Evolutionary conservation across 345 rosid genomes (phyloP).

Genomic region (Moringa oleifera): DNA sequence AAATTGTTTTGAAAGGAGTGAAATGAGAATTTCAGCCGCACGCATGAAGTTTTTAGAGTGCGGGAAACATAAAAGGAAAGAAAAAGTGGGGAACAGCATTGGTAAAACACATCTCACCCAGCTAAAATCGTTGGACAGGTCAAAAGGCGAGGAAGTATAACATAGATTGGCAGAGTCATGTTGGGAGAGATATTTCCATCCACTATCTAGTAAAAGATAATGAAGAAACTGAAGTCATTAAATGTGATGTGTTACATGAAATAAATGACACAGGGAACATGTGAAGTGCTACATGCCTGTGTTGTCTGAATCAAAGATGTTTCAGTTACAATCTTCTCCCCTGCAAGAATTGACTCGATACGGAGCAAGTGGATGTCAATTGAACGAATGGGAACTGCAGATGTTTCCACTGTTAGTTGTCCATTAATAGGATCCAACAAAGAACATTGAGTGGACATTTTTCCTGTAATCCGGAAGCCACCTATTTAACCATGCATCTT

Average conservation of each 20-base stretch:
- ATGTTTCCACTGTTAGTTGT: constrained; percentile 70
- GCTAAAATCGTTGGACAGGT: constrained; percentile 84
- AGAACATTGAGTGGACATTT: constrained; percentile 65
- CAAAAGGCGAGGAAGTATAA: constrained; percentile 79
- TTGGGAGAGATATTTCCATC: constrained; percentile 83
- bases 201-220: constrained; percentile 49
- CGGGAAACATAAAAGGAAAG: not conserved
- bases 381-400: constrained; percentile 67
- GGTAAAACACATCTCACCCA: constrained; percentile 42
- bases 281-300: constrained; percentile 40
- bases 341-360: constrained; percentile 68
- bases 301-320: constrained; percentile 89
- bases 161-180: constrained; percentile 66
- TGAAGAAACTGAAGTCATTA: constrained; percentile 5
- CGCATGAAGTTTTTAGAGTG: not conserved
- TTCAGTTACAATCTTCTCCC: constrained; percentile 77
- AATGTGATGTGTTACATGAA: not conserved
- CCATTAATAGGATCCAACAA: constrained; percentile 74
- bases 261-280: not conserved
- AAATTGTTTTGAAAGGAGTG: no score
- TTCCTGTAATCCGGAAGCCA: constrained; percentile 83
- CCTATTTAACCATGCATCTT: constrained; percentile 37
- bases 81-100: not conserved
- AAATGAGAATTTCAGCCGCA: not conserved
- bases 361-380: constrained; percentile 72